Evolutionary conservation across 129 eudicot genomes (phyloP), one percentile per base, ranked within the genome.

Genomic region (Centrapalus pauciflorus): DNA sequence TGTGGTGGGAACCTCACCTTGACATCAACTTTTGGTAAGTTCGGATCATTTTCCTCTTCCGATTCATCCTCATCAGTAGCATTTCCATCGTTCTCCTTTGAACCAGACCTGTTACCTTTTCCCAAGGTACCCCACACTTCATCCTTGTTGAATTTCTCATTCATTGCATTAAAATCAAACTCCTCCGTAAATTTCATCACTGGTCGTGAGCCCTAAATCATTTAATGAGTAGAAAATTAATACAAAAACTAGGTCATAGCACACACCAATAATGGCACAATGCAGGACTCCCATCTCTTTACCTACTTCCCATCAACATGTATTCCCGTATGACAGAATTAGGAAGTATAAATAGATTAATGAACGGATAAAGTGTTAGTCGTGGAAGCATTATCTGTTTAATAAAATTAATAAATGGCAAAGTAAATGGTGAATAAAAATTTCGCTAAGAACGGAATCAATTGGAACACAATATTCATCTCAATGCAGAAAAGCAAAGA

Each of bases 91-190:
- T 64, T 73, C n/a, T 80, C 88, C 73, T 81, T 83, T 13, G 70
- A 58, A 64, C 72, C 57, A 4, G 85, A 75, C 63, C 58, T 77
- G 77, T 73, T 84, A 61, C 82, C 80, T 74, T 88, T 88, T 41
- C 98, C 98, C 28, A 88, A 80, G 54, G 81, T 81, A 66, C 98
- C 98, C 98, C 98, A 92, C 10, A 92, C 91, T 85, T 92, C 98
- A 69, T 92, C 98, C 68, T 92, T 92, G 32, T 88, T 92, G 62
- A 92, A 92, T 51, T 88, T 92, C 71, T 92, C 98, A 81, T 92
- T 92, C 98, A 92, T 92, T 20, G 98, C 98, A 64, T 32, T 77
- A 34, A 92, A 92, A 80, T 92, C 98, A 67, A 92, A 92, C 24
- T 92, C 98, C 75, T 92, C 98, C 0, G 88, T 85, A 67, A 92